Conservation (phyloP, 2,329 filamentous ascomycete species). For the Colletotrichum echinochloae region DNA sequence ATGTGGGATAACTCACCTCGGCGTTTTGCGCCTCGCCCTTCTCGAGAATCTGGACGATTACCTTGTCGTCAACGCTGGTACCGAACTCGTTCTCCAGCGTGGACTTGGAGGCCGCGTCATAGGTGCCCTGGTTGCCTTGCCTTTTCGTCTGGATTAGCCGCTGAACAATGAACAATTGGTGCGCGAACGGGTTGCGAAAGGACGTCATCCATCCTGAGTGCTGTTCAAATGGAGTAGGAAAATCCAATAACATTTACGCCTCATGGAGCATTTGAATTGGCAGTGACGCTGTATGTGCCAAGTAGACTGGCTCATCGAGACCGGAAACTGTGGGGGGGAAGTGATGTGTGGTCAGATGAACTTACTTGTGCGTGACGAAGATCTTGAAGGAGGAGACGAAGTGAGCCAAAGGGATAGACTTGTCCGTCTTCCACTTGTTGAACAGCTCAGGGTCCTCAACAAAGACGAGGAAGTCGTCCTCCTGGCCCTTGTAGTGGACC, state of each 20-base stretch:
- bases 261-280: no score
- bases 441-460: conserved; percentile 71
- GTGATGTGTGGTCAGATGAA: conserved; percentile 41
- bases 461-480: conserved; percentile 71
- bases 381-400: conserved; percentile 91
- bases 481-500: conserved; percentile 84
- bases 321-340: background rate
- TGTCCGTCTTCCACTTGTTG: conserved; percentile 86
- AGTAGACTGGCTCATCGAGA: background rate
- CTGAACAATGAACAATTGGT: background rate
- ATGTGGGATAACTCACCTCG: conserved; percentile 55
- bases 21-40: conserved; percentile 76
- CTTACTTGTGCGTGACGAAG: conserved; percentile 90
- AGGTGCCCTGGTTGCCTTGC: conserved; percentile 85
- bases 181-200: background rate
- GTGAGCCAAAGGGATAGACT: conserved; percentile 81
- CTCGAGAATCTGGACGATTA: conserved; percentile 84
- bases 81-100: conserved; percentile 89
- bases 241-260: background rate
- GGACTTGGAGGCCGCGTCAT: conserved; percentile 80
- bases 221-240: background rate
- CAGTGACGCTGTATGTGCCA: background rate
- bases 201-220: background rate
- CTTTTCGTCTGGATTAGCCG: conserved; percentile 57
- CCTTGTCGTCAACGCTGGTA: conserved; percentile 81